Percentiles rank a stretch among this genome's conserved stretches.
Evolutionary conservation across 768 basidiomycete genomes (phyloP).

Genomic region (Gymnopilus junonius): DNA sequence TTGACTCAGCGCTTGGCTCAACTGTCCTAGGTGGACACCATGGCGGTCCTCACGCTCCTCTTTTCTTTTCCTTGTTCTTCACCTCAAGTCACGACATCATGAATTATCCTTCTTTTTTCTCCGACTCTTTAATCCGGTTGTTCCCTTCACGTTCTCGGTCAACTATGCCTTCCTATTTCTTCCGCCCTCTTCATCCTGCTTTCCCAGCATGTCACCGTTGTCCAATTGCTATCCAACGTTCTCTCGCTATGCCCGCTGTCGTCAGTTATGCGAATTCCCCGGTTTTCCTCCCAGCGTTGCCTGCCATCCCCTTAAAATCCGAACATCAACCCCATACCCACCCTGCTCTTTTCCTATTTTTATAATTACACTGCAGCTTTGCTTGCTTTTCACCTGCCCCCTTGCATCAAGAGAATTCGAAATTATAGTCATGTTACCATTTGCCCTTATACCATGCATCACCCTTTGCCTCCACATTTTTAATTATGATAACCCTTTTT

Average conservation of each 20-base stretch:
- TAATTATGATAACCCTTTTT: neutral
- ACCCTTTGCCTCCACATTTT: neutral
- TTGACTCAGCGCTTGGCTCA: constrained; percentile 60
- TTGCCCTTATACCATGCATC: neutral
- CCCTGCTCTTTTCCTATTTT: neutral
- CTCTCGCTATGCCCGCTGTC: constrained; percentile 5
- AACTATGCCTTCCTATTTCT: neutral
- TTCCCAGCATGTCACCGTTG: constrained; percentile 11
- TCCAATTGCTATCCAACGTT: constrained; percentile 16
- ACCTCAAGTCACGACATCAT: neutral
- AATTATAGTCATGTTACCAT: neutral
- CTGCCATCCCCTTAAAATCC: neutral
- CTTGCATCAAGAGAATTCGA: neutral
- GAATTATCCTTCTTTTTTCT: neutral
- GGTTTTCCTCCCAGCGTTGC: constrained; percentile 6
- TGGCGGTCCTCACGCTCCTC: neutral
- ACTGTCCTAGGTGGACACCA: constrained; percentile 13
- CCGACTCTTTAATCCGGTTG: neutral
- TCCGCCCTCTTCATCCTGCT: neutral
- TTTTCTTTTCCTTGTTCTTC: neutral
- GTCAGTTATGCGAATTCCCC: constrained; percentile 1
- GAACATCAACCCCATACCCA: neutral
- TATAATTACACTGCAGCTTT: neutral
- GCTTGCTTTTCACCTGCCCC: neutral
- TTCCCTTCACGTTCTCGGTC: neutral